Evolutionary conservation across 1,139 yeast genomes (phyloP).

Genomic region (Yamadazyma siamensis): DNA sequence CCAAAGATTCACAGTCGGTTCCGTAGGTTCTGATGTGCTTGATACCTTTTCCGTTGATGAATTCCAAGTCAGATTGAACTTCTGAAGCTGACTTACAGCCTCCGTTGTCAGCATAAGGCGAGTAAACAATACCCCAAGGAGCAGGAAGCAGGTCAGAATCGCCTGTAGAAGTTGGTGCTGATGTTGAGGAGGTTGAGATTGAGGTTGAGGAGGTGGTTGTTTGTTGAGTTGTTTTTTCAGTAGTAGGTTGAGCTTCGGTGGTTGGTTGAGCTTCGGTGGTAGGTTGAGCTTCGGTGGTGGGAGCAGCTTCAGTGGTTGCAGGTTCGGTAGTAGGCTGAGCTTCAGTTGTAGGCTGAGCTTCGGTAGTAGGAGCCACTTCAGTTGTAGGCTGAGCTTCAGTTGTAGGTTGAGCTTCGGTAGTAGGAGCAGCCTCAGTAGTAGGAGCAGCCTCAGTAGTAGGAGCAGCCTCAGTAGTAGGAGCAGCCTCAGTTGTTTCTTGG

Average conservation of each 20-base stretch:
- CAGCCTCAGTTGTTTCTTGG: conserved; percentile 2
- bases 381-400: conserved; percentile 2
- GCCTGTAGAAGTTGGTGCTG: conserved; percentile 13
- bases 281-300: conserved; percentile 13
- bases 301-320: conserved; percentile 11
- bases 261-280: conserved; percentile 9
- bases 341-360: conserved; percentile 2
- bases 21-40: conserved; percentile 72
- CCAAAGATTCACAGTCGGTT: conserved; percentile 73
- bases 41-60: conserved; percentile 61
- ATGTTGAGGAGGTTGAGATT: conserved; percentile 19
- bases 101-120: conserved; percentile 72
- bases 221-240: conserved; percentile 11
- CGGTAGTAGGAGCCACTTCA: conserved; percentile 4
- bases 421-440: conserved; percentile 11
- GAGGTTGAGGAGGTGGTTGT: conserved; percentile 16
- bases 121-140: conserved; percentile 67
- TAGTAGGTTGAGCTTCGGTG: conserved; percentile 15
- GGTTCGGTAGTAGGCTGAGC: conserved; percentile 4
- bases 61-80: conserved; percentile 57
- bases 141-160: conserved; percentile 17
- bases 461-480: conserved; percentile 3
- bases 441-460: conserved; percentile 8
- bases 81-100: conserved; percentile 58
- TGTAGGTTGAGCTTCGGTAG: conserved; percentile 8